phyloP scores from a whole-genome alignment of 2,329 filamentous ascomycete species.

The Xylariales sp. region DNA sequence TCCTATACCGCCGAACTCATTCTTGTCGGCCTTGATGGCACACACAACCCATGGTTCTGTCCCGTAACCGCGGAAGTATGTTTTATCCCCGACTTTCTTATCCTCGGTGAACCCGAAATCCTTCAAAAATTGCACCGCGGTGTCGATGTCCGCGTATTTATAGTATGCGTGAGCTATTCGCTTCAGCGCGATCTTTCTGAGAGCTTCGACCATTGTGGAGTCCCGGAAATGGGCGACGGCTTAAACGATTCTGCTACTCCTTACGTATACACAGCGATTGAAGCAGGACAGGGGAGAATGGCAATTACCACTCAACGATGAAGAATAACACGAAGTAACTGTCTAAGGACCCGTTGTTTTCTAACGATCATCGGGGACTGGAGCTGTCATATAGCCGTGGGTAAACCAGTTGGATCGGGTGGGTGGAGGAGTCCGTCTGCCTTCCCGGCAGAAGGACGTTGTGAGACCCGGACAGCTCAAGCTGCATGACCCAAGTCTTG shows the following conservation, averaged over 20 bases:
- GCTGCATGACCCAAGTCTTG: slow-evolving; percentile 10
- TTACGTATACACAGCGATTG: too few relatives aligned
- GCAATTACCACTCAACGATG: neutral
- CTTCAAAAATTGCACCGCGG: slow-evolving; percentile 36
- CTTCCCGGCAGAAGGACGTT: slow-evolving; percentile 9
- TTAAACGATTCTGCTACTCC: neutral
- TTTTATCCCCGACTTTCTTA: slow-evolving; percentile 34
- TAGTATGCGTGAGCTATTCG: slow-evolving; percentile 42
- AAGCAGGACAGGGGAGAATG: too few relatives aligned
- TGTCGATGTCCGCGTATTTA: slow-evolving; percentile 39
- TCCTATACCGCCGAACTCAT: slow-evolving; percentile 51
- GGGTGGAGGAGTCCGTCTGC: slow-evolving; percentile 24
- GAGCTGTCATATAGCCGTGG: slow-evolving; percentile 9
- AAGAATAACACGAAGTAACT: too few relatives aligned
- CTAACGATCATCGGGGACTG: neutral
- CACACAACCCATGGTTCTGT: slow-evolving; percentile 56
- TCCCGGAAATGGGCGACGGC: neutral
- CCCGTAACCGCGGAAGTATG: slow-evolving; percentile 59
- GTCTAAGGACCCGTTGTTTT: too few relatives aligned
- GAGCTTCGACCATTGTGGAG: slow-evolving; percentile 17
- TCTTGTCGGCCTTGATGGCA: slow-evolving; percentile 39
- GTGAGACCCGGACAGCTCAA: too few relatives aligned
- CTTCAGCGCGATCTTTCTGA: slow-evolving; percentile 25
- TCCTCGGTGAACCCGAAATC: slow-evolving; percentile 44
- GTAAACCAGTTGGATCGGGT: slow-evolving; percentile 13